phyloP scores from a whole-genome alignment of 2,329 filamentous ascomycete species.

The Fusarium verrucosum region DNA sequence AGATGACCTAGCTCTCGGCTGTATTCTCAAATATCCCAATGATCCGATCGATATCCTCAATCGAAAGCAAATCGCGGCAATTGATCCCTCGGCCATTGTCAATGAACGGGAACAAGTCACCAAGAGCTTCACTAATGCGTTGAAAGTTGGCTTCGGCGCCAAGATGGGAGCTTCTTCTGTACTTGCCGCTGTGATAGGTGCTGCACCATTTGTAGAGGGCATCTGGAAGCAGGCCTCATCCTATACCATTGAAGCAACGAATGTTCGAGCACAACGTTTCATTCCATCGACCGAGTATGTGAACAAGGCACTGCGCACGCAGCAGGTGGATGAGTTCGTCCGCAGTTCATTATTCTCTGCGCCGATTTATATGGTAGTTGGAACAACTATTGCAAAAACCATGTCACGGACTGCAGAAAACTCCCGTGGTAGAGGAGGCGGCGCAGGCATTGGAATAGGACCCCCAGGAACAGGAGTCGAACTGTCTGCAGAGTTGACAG shows the following conservation, averaged over 20 bases:
- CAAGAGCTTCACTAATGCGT: constrained; percentile 21
- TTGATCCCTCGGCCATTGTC: constrained; percentile 8
- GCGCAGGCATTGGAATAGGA: constrained; percentile 17
- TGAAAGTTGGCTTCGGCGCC: constrained; percentile 9
- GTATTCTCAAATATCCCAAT: constrained; percentile 19
- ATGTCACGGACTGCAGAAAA: constrained; percentile 1
- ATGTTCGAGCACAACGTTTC: neutral
- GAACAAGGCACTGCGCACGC: neutral
- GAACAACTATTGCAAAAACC: constrained; percentile 15
- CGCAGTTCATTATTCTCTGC: constrained; percentile 20
- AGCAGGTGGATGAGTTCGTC: neutral
- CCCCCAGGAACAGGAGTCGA: constrained; percentile 24
- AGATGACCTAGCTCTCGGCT: constrained; percentile 19
- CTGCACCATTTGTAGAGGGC: constrained; percentile 12
- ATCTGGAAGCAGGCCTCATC: constrained; percentile 1
- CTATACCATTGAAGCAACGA: neutral
- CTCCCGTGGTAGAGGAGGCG: constrained; percentile 7
- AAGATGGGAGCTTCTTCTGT: constrained; percentile 22
- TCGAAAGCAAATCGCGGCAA: constrained; percentile 2
- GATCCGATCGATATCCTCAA: constrained; percentile 28
- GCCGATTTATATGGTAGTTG: constrained; percentile 26
- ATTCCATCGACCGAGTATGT: neutral
- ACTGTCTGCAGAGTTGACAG: constrained; percentile 16
- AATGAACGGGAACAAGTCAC: constrained; percentile 23
- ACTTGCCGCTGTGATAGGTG: constrained; percentile 20